Conservation (phyloP, 805 yeast genomes). For the Candida rishiriensis region DNA sequence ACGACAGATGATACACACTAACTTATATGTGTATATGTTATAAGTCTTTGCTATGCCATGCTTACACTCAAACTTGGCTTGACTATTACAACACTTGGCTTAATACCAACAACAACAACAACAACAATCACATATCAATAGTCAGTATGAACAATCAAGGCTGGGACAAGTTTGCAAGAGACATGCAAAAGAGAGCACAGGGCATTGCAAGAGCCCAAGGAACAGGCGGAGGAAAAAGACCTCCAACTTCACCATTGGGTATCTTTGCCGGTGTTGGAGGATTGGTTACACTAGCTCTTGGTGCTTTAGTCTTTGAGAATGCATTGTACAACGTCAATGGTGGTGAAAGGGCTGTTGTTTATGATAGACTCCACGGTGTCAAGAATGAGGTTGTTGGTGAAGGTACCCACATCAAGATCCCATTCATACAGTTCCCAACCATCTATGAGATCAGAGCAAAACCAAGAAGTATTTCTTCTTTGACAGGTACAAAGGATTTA, state of each 20-base stretch:
- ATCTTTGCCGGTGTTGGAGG: conserved; percentile 64
- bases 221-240: conserved; percentile 26
- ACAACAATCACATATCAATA: neutral
- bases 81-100: neutral
- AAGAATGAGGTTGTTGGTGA: conserved; percentile 79
- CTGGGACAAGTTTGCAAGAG: conserved; percentile 49
- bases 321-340: conserved; percentile 89
- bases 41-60: no score
- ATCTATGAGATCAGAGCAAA: conserved; percentile 94
- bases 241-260: conserved; percentile 40
- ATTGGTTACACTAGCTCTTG: conserved; percentile 52
- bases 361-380: conserved; percentile 83
- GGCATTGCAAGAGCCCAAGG: conserved; percentile 33
- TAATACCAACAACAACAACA: no score
- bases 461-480: conserved; percentile 91
- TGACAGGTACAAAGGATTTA: conserved; percentile 96
- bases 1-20: no score
- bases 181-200: conserved; percentile 43
- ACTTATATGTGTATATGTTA: no score
- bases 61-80: neutral
- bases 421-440: conserved; percentile 92
- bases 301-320: conserved; percentile 47
- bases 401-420: conserved; percentile 92
- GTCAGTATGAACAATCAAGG: conserved; percentile 35
- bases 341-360: conserved; percentile 96